A percentile compares a stretch with the other conserved stretches of the same genome.
phyloP scores from a whole-genome alignment of 2,329 filamentous ascomycete species.

The Aspergillus clavatus region DNA sequence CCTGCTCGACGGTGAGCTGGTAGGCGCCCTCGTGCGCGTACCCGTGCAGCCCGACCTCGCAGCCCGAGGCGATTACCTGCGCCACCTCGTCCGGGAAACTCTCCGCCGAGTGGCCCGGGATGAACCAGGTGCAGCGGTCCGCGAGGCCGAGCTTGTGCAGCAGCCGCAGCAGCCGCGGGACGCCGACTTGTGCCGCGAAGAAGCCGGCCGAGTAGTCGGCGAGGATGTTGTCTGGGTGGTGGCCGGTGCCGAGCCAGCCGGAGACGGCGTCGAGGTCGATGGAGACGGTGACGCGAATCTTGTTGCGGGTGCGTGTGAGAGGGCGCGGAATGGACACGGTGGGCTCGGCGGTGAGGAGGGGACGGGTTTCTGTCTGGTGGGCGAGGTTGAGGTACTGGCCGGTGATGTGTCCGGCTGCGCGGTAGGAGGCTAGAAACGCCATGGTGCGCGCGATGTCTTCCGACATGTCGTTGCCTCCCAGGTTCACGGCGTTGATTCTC shows the following conservation, averaged over 20 bases:
- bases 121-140: slow-evolving; percentile 55
- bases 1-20: slow-evolving; percentile 66
- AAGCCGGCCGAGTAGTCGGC: slow-evolving; percentile 54
- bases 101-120: slow-evolving; percentile 56
- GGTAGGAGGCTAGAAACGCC: slow-evolving; percentile 48
- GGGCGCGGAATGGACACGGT: slow-evolving; percentile 13
- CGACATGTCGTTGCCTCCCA: slow-evolving; percentile 47
- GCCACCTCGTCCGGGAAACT: slow-evolving; percentile 51
- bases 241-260: slow-evolving; percentile 54
- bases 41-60: slow-evolving; percentile 51
- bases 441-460: slow-evolving; percentile 48
- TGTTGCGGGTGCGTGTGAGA: slow-evolving; percentile 14
- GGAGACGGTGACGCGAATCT: slow-evolving; percentile 30
- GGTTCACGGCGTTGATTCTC: slow-evolving; percentile 51
- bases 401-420: slow-evolving; percentile 51
- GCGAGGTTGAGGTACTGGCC: slow-evolving; percentile 51
- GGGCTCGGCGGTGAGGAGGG: slow-evolving; percentile 46
- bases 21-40: slow-evolving; percentile 69
- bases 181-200: slow-evolving; percentile 54
- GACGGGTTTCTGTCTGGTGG: slow-evolving; percentile 48
- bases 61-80: slow-evolving; percentile 49
- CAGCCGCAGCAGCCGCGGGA: slow-evolving; percentile 51
- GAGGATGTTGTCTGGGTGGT: slow-evolving; percentile 49
- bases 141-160: slow-evolving; percentile 50
- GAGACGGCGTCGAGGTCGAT: slow-evolving; percentile 57